These are phyloP conservation scores for Coemansia sp. DNA, from an alignment of 192 early-diverging fungal genomes.

Conservation along the genomic window DNA sequence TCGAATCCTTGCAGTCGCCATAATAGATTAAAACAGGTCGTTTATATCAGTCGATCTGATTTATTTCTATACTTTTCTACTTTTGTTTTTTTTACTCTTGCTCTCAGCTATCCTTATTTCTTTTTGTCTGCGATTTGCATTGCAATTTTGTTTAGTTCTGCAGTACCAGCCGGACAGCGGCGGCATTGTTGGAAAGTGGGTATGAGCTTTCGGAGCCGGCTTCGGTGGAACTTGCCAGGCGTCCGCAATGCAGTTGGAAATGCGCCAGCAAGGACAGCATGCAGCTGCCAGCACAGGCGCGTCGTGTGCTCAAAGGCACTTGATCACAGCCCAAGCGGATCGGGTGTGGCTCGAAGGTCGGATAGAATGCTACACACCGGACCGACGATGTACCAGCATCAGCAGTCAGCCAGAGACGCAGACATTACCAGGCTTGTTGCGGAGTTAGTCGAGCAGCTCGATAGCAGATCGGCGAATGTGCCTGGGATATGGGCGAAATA, in stretches of 20 bases:
- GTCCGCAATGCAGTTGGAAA: not conserved
- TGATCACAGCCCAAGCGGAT: not conserved
- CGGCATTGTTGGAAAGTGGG: not conserved
- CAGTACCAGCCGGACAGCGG: not conserved
- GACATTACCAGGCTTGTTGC: slow-evolving; percentile 23
- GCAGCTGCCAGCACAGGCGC: not conserved
- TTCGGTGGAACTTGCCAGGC: slow-evolving; percentile 3
- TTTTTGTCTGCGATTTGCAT: not conserved
- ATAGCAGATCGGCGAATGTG: not conserved
- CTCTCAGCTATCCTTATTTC: not conserved
- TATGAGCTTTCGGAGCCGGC: slow-evolving; percentile 7
- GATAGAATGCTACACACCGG: not conserved
- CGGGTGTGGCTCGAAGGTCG: too few species aligned
- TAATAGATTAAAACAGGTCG: slow-evolving; percentile 50
- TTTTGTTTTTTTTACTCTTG: not conserved
- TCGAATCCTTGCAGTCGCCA: slow-evolving; percentile 31
- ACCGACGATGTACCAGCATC: not conserved
- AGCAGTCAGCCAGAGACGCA: slow-evolving; percentile 3
- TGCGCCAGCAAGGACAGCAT: not conserved
- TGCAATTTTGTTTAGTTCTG: not conserved
- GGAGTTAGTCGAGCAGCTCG: slow-evolving; percentile 15
- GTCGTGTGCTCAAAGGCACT: not conserved
- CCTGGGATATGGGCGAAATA: slow-evolving; percentile 38
- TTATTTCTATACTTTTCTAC: slow-evolving; percentile 36
- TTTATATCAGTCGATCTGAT: slow-evolving; percentile 22